A percentile compares a stretch with the other conserved stretches of the same genome.
Conservation (phyloP, 1,139 yeast genomes). For the Meyerozyma smithsonii region DNA sequence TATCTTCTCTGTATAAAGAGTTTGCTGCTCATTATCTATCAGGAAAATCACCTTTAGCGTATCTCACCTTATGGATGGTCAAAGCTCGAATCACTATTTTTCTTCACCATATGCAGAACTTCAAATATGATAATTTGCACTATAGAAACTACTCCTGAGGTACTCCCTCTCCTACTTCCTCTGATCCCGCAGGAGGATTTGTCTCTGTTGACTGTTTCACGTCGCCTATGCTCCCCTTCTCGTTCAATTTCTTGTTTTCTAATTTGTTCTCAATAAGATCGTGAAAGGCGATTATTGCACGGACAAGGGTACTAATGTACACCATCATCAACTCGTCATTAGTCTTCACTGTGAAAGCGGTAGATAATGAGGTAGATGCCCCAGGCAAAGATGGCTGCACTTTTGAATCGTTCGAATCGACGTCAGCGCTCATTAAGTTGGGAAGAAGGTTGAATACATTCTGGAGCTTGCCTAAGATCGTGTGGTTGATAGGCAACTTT, state of each 20-base stretch:
- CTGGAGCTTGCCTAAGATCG: constrained; percentile 86
- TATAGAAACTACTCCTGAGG: constrained; percentile 8
- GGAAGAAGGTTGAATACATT: constrained; percentile 93
- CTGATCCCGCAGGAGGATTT: constrained; percentile 6
- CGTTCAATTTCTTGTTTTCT: constrained; percentile 60
- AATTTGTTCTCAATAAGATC: constrained; percentile 94
- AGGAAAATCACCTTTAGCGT: too few relatives aligned
- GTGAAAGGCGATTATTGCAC: constrained; percentile 95
- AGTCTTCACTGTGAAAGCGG: constrained; percentile 86
- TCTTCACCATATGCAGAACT: neutral
- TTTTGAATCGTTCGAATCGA: constrained; percentile 15
- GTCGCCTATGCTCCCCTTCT: constrained; percentile 25
- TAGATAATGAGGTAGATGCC: constrained; percentile 45
- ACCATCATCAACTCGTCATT: constrained; percentile 95
- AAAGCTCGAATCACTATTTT: neutral
- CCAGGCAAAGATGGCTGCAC: constrained; percentile 10
- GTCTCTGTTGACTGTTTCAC: constrained; percentile 6
- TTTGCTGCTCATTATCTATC: neutral
- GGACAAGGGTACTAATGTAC: constrained; percentile 81
- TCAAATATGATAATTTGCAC: neutral
- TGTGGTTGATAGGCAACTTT: constrained; percentile 82
- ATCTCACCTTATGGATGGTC: neutral
- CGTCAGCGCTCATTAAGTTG: constrained; percentile 40
- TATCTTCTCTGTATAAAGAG: constrained; percentile 3
- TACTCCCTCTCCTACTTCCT: constrained; percentile 9